Evolutionary conservation across 2,329 filamentous ascomycete genomes (phyloP).

Genomic region (Calonectria multiphialidica): DNA sequence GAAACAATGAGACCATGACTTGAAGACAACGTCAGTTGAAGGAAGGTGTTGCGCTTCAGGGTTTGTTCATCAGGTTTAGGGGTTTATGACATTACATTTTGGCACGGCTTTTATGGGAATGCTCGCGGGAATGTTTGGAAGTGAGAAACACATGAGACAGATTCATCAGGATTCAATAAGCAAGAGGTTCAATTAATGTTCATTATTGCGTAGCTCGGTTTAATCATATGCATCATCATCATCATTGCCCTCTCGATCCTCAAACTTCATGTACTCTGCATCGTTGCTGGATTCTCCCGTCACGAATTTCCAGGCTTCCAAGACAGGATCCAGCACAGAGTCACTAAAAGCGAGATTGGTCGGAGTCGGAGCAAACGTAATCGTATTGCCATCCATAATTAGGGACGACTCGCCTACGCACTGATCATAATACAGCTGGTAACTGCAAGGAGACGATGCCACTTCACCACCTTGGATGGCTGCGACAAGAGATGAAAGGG

Average conservation of each 20-base stretch:
- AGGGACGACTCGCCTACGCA: conserved; percentile 43
- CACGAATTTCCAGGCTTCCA: conserved; percentile 76
- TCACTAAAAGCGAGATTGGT: conserved; percentile 83
- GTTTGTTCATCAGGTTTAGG: not conserved
- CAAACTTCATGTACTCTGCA: conserved; percentile 79
- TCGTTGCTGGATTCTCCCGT: conserved; percentile 61
- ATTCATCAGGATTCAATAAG: not conserved
- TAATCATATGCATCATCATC: conserved; percentile 68
- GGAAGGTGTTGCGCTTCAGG: not conserved
- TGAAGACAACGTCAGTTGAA: too few species aligned
- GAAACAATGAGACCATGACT: not conserved
- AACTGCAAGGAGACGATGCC: conserved; percentile 53
- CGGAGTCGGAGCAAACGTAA: conserved; percentile 69
- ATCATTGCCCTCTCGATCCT: conserved; percentile 75
- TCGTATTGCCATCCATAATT: conserved; percentile 55
- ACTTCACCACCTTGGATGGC: conserved; percentile 45
- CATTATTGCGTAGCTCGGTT: conserved; percentile 8
- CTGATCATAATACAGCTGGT: conserved; percentile 69
- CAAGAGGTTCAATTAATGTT: conserved; percentile 10
- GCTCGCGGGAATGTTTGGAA: not conserved
- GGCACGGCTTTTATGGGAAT: not conserved
- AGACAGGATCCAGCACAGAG: conserved; percentile 73
- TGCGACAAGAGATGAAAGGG: conserved; percentile 57
- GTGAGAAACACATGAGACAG: not conserved
- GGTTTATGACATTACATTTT: not conserved